Conservation (phyloP, 345 rosid genomes). For the thale cress (Arabidopsis thaliana) region TAIR10.1 NC_003071.7:1124001-1124500, state of each 20-base stretch:
- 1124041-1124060: too few species aligned
- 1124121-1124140: too few species aligned
- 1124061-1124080: too few species aligned
- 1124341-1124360: neutral
- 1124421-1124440: slow-evolving; percentile 21
- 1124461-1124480: neutral
- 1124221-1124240: too few species aligned
- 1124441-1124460: neutral
- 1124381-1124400: slow-evolving; percentile 20
- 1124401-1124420: slow-evolving; percentile 42
- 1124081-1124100: too few species aligned
- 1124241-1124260: slow-evolving; percentile 11
- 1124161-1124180: too few species aligned
- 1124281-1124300: slow-evolving; percentile 29
- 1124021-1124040: too few species aligned
- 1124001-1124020: too few species aligned
- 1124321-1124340: neutral
- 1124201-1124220: too few species aligned
- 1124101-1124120: too few species aligned
- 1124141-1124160: too few species aligned
- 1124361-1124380: slow-evolving; percentile 40
- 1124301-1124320: slow-evolving; percentile 20
- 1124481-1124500: slow-evolving; percentile 6
- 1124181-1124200: too few species aligned
- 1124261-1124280: slow-evolving; percentile 19